Base-by-base conservation (phyloP, 2,329 filamentous ascomycete species). In the Penicillium corylophilum region DNA sequence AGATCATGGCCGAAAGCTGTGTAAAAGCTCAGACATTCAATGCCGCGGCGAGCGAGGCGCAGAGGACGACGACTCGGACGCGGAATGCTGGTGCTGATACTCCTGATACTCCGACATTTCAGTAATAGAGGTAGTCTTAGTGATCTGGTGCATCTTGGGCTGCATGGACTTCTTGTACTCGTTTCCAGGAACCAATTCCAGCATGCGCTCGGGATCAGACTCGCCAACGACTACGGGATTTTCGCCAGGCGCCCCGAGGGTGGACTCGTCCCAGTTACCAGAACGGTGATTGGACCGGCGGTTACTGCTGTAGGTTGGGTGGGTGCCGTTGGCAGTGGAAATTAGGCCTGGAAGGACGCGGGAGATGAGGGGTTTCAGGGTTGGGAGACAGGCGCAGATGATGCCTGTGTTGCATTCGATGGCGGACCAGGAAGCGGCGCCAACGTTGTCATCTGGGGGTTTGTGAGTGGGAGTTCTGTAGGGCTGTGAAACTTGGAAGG, bases 321-420 rank as follows among this genome's bases (percentile, higher is more conserved):
- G 51, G 24, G 55, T 64, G 12, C 57, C 56, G 26, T 50, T 58
- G 22, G 67, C 45, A 2, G 64, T 63, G 4, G 66, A 65, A 26
- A 69, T 52, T n/a, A 71, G 52, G 22, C 61, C 57, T 1, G 67
- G 69, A 22, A 69, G 51, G 20, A 71, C 22, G 13, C 57, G 64
- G 5, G 64, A 63, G 28, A 72, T 23, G 2, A 74, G 60, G 2
- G 71, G 71, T 13, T 70, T 71, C 2, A 73, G 63, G 13, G 70
- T 72, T 6, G 72, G 72, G 0, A 75, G 64, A 50, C 71, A 74
- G 40, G 71, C 72, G 55, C 72, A 74, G 40, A 74, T 73, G 31
- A 74, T 73, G 3, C 71, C 71, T 4, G 66, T 64, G 50, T 71
- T 72, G 59, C 67, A 70, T 66, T 75, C 72, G 23, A 74, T 62